Percentiles rank a stretch among this genome's conserved stretches.
phyloP scores from a whole-genome alignment of 1,139 yeast species.

The Lodderomyces parapsilosis region DNA sequence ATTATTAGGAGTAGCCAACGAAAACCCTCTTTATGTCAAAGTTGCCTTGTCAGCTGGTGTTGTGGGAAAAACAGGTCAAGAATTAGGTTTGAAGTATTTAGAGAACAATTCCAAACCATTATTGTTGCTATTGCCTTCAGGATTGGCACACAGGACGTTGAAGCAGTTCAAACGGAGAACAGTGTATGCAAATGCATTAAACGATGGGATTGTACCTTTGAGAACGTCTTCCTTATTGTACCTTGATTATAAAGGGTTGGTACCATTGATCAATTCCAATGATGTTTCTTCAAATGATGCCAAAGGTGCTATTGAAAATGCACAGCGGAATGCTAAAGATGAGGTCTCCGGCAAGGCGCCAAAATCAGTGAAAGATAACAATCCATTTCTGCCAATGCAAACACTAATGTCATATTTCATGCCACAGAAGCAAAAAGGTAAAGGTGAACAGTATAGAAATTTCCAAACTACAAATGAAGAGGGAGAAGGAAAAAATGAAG shows the following conservation, averaged over 20 bases:
- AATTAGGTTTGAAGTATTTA: slow-evolving; percentile 60
- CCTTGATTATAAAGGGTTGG: slow-evolving; percentile 52
- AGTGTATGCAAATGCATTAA: slow-evolving; percentile 73
- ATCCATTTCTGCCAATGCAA: slow-evolving; percentile 35
- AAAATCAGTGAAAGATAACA: slow-evolving; percentile 9
- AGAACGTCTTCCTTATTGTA: slow-evolving; percentile 82
- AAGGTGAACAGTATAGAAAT: slow-evolving; percentile 25
- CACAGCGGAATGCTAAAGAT: slow-evolving; percentile 3
- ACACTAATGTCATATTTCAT: slow-evolving; percentile 44
- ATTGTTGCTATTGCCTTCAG: slow-evolving; percentile 71
- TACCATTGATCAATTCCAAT: slow-evolving; percentile 38
- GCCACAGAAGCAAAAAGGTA: slow-evolving; percentile 36
- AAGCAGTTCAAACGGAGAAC: slow-evolving; percentile 67
- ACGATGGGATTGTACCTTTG: slow-evolving; percentile 92
- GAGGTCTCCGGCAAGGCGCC: slow-evolving; percentile 10
- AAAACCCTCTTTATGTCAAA: slow-evolving; percentile 85
- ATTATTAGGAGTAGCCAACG: slow-evolving; percentile 76
- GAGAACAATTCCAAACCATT: slow-evolving; percentile 56
- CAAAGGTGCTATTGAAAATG: background rate
- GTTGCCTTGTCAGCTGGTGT: slow-evolving; percentile 84
- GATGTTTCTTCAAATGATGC: slow-evolving; percentile 4
- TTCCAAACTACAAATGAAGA: slow-evolving; percentile 27
- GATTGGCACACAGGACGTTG: slow-evolving; percentile 71
- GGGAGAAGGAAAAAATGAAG: slow-evolving; percentile 18
- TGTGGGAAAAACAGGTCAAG: slow-evolving; percentile 93